A percentile compares a stretch with the other conserved stretches of the same genome.
Conservation (phyloP, 371 early-diverging fungal species). For the Mucor lusitanicus region DNA sequence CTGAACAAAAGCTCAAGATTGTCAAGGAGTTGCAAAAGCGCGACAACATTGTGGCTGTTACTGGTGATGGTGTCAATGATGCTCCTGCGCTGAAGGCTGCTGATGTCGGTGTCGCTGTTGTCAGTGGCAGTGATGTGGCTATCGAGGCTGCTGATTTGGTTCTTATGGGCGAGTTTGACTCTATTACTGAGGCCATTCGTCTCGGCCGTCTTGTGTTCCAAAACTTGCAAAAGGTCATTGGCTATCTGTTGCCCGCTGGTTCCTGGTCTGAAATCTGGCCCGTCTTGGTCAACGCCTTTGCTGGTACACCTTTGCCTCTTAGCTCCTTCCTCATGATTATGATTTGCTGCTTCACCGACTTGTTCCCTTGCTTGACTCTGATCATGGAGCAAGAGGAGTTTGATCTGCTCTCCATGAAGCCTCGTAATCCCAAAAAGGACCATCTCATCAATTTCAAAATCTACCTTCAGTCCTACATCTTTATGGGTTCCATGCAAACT, state of each 20-base stretch:
- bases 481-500: conserved; percentile 63
- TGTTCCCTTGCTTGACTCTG: conserved; percentile 55
- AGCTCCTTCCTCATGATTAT: conserved; percentile 63
- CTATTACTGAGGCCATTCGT: conserved; percentile 70
- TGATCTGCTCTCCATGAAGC: conserved; percentile 55
- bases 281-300: conserved; percentile 63
- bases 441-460: conserved; percentile 53
- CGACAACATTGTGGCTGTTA: conserved; percentile 70
- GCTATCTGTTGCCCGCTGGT: conserved; percentile 73
- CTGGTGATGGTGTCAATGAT: conserved; percentile 94
- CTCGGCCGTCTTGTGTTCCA: conserved; percentile 80
- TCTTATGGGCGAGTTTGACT: conserved; percentile 68
- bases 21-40: conserved; percentile 68
- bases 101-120: conserved; percentile 79
- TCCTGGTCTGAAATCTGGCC: conserved; percentile 72
- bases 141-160: conserved; percentile 76
- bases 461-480: conserved; percentile 60
- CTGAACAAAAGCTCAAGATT: conserved; percentile 79
- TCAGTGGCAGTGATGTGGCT: conserved; percentile 73
- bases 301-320: conserved; percentile 65
- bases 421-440: conserved; percentile 63
- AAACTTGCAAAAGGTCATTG: conserved; percentile 77
- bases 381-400: conserved; percentile 66
- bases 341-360: conserved; percentile 56
- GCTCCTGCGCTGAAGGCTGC: conserved; percentile 79